phyloP scores from a whole-genome alignment of 179 eudicot genomes.

The Actinidia polygama region DNA sequence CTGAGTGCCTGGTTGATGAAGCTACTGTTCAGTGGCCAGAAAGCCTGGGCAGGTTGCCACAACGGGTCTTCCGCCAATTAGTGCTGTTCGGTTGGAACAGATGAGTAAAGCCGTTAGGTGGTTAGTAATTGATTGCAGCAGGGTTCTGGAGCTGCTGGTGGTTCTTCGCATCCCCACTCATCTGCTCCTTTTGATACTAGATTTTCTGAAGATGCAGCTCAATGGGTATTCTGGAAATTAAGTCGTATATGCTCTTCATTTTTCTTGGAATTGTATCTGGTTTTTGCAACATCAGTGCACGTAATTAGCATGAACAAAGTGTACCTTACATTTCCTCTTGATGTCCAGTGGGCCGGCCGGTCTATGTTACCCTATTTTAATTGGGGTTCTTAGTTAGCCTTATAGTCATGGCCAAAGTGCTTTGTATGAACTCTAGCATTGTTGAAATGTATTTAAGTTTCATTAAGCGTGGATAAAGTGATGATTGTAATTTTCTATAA shows the following conservation, averaged over 20 bases:
- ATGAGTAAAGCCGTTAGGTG: conserved; percentile 98
- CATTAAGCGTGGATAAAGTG: too few species aligned
- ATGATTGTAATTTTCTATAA: too few species aligned
- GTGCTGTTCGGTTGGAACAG: conserved; percentile 93
- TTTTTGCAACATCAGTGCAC: background rate
- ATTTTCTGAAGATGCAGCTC: conserved; percentile 72
- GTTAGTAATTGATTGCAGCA: conserved; percentile 90
- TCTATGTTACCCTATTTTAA: background rate
- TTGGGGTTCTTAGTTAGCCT: too few species aligned
- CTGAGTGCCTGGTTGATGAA: conserved; percentile 92
- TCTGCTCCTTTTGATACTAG: conserved; percentile 77
- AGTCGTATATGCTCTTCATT: background rate
- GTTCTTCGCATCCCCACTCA: conserved; percentile 41
- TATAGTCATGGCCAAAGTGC: too few species aligned
- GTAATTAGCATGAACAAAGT: background rate
- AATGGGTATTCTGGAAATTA: conserved; percentile 42
- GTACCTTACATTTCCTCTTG: background rate
- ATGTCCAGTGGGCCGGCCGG: background rate
- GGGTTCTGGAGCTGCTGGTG: conserved; percentile 62
- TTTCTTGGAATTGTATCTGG: background rate
- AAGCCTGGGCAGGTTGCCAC: conserved; percentile 55
- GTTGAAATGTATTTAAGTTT: too few species aligned
- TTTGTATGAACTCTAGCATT: too few species aligned
- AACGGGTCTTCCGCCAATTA: conserved; percentile 80
- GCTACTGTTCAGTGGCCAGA: conserved; percentile 65